Conservation (phyloP, 176 grass and related monocot genomes). For the Miscanthus lutarioriparius region DNA sequence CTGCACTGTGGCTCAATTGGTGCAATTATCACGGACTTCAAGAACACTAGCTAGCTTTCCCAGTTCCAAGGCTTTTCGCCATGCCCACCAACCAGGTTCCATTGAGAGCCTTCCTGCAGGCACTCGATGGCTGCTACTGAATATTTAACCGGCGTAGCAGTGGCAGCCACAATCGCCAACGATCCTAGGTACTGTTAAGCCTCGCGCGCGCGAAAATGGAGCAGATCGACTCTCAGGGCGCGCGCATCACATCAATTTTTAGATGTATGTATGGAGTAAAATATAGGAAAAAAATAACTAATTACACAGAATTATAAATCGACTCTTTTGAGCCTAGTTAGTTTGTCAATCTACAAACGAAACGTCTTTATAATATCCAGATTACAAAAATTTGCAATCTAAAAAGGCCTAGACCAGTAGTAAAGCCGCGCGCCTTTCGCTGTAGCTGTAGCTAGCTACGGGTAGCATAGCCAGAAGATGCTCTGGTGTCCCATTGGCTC, state of each 20-base stretch:
- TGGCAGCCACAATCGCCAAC: background rate
- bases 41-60: constrained; percentile 1
- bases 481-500: constrained; percentile 8
- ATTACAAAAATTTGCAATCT: too few species aligned
- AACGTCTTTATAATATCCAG: too few species aligned
- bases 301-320: too few species aligned
- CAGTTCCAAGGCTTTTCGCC: background rate
- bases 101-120: background rate
- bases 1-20: background rate
- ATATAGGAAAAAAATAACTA: too few species aligned
- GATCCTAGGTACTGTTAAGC: background rate
- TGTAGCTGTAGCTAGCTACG: background rate
- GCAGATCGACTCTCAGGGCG: background rate
- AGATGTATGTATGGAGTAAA: too few species aligned
- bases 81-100: constrained; percentile 3
- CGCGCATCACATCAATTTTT: too few species aligned
- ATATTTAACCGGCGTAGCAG: constrained; percentile 1
- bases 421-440: constrained; percentile 31
- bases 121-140: background rate
- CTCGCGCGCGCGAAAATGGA: background rate
- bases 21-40: background rate
- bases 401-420: background rate
- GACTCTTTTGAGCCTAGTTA: too few species aligned
- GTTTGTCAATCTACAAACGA: too few species aligned
- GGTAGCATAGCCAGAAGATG: background rate